Evolutionary conservation across 108 stramenopile species (phyloP).

Genomic region (Nitzschia inconspicua): DNA sequence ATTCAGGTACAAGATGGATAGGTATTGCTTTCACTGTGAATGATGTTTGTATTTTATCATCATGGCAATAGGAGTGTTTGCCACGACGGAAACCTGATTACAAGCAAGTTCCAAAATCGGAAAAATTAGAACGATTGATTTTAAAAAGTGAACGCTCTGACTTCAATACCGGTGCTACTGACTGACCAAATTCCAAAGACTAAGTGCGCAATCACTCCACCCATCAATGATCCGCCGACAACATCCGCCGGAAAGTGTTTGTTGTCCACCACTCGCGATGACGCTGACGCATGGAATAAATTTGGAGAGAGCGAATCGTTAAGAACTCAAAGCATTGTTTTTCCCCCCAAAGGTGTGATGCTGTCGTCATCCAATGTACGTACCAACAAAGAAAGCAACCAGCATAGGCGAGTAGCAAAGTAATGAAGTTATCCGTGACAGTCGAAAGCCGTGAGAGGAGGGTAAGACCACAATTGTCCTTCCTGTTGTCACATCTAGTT

Average conservation of each 20-base stretch:
- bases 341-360: background rate
- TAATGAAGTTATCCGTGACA: slow-evolving; percentile 17
- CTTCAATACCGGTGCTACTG: too few species aligned
- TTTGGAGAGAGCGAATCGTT: background rate
- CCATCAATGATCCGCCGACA: slow-evolving; percentile 49
- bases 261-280: slow-evolving; percentile 51
- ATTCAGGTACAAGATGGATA: too few species aligned
- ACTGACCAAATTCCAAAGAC: slow-evolving; percentile 39
- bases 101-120: too few species aligned
- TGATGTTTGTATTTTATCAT: too few species aligned
- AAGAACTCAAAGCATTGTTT: background rate
- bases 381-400: slow-evolving; percentile 42
- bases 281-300: slow-evolving; percentile 1
- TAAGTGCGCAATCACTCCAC: slow-evolving; percentile 32
- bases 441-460: background rate
- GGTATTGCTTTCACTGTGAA: too few species aligned
- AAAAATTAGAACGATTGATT: too few species aligned
- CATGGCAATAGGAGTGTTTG: too few species aligned
- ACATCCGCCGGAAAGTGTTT: slow-evolving; percentile 66
- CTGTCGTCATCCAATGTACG: too few species aligned
- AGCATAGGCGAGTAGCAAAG: slow-evolving; percentile 32
- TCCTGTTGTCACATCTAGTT: background rate
- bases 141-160: too few species aligned
- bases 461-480: background rate
- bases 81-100: too few species aligned